Conservation (phyloP, 768 basidiomycete species). For the Mrakia blollopis region DNA sequence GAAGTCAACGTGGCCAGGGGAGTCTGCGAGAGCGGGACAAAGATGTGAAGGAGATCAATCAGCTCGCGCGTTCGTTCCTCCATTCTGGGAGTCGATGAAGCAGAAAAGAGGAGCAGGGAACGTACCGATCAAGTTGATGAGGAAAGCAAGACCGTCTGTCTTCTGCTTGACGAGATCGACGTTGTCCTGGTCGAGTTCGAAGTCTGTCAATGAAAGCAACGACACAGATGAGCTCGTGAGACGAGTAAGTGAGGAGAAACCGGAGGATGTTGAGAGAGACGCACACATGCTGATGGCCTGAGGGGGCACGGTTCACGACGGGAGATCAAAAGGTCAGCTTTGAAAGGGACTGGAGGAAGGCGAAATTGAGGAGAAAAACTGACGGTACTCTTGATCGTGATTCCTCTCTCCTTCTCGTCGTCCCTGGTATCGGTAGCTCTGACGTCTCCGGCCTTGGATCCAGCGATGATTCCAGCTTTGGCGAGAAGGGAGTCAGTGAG, state of each 20-base stretch:
- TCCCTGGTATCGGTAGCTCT: constrained; percentile 54
- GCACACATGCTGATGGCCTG: no score
- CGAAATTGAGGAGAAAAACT: not conserved
- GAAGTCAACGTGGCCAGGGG: constrained; percentile 99
- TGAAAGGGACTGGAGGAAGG: no score
- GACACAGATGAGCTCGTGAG: constrained; percentile 53
- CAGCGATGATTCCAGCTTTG: constrained; percentile 98
- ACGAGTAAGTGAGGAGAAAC: not conserved
- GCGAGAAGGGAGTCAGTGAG: constrained; percentile 98
- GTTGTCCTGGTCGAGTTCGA: constrained; percentile 85
- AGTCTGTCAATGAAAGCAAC: no score
- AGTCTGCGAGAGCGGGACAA: constrained; percentile 44
- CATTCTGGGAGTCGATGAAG: no score
- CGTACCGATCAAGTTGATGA: constrained; percentile 91
- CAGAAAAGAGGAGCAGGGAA: no score
- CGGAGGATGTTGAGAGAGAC: not conserved
- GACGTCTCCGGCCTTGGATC: constrained; percentile 88
- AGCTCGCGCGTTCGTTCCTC: not conserved
- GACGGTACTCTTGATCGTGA: constrained; percentile 93
- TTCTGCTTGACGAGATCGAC: constrained; percentile 82
- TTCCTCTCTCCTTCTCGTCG: constrained; percentile 99
- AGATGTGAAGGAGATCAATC: not conserved
- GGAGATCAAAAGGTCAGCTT: no score
- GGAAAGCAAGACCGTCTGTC: constrained; percentile 88
- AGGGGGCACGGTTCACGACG: no score